These are phyloP conservation scores for Diaporthe batatas DNA, from an alignment of 2,329 filamentous ascomycete genomes.

Conservation along the genomic window DNA sequence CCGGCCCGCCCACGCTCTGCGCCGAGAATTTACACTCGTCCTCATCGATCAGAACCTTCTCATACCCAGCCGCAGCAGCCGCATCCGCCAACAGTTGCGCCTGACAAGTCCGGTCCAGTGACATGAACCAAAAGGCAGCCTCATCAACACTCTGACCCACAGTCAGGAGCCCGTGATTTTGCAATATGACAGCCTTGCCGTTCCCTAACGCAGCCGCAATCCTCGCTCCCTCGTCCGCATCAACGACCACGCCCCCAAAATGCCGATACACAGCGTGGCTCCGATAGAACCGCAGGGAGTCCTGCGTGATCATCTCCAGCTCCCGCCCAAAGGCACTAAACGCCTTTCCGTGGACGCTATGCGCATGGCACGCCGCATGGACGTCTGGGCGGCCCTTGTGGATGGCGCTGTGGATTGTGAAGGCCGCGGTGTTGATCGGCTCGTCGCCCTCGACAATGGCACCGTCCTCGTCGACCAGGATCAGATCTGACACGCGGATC, in stretches of 20 bases:
- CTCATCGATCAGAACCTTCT: constrained; percentile 52
- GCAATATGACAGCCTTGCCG: constrained; percentile 73
- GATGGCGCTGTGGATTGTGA: constrained; percentile 76
- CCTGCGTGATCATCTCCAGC: constrained; percentile 78
- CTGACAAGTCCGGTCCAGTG: constrained; percentile 76
- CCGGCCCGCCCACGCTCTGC: constrained; percentile 55
- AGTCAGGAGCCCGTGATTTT: constrained; percentile 79
- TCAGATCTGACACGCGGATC: constrained; percentile 76
- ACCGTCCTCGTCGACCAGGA: constrained; percentile 72
- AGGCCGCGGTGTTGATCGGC: constrained; percentile 77
- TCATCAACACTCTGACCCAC: constrained; percentile 80
- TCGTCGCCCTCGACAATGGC: constrained; percentile 74
- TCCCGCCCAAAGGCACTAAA: constrained; percentile 74
- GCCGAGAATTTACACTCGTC: constrained; percentile 51
- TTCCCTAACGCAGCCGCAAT: constrained; percentile 73
- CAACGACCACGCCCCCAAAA: constrained; percentile 64
- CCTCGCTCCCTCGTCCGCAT: constrained; percentile 72
- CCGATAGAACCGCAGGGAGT: constrained; percentile 74
- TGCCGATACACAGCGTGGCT: constrained; percentile 75
- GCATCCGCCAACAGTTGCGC: constrained; percentile 74
- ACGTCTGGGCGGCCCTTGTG: constrained; percentile 75
- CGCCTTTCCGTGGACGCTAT: constrained; percentile 74
- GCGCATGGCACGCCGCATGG: constrained; percentile 76
- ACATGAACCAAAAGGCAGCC: constrained; percentile 76
- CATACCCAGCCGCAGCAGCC: constrained; percentile 57